Conservation (phyloP, 1,284 basidiomycete species). For the Pholiota adiposa region DNA sequence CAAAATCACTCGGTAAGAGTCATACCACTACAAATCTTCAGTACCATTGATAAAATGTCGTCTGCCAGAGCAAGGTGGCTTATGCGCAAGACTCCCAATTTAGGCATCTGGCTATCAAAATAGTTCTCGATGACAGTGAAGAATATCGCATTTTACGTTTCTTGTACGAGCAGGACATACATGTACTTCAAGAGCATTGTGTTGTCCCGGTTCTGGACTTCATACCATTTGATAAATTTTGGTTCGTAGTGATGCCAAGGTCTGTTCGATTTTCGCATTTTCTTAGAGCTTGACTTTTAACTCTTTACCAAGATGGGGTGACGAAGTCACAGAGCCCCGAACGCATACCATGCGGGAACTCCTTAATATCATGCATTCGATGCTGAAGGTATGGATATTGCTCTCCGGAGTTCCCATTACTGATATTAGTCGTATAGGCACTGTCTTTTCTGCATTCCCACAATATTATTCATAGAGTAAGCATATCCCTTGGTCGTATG, state of each 20-base stretch:
- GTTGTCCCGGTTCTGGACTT: slow-evolving; percentile 25
- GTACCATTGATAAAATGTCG: no score
- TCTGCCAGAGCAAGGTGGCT: neutral
- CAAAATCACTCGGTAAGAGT: neutral
- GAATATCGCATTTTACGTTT: slow-evolving; percentile 21
- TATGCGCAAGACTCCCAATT: slow-evolving; percentile 18
- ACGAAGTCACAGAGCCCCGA: neutral
- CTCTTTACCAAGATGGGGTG: slow-evolving; percentile 13
- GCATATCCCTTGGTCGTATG: neutral
- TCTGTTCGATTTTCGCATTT: neutral
- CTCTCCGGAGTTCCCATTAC: no score
- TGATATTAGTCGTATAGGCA: no score
- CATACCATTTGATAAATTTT: slow-evolving; percentile 14
- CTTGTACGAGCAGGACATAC: slow-evolving; percentile 12
- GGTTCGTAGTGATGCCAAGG: slow-evolving; percentile 26
- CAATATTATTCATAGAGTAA: no score
- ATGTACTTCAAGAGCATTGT: slow-evolving; percentile 17
- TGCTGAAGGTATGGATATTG: slow-evolving; percentile 15
- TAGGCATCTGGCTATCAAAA: slow-evolving; percentile 26
- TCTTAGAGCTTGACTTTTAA: neutral
- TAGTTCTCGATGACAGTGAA: slow-evolving; percentile 16
- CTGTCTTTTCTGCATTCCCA: no score
- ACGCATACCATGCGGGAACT: neutral
- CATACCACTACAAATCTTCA: no score
- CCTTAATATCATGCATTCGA: slow-evolving; percentile 14